Evolutionary conservation across 2,329 filamentous ascomycete species (phyloP), one percentile per base, ranked within the genome.

Genomic region (Neofusicoccum kwambonambiense): DNA sequence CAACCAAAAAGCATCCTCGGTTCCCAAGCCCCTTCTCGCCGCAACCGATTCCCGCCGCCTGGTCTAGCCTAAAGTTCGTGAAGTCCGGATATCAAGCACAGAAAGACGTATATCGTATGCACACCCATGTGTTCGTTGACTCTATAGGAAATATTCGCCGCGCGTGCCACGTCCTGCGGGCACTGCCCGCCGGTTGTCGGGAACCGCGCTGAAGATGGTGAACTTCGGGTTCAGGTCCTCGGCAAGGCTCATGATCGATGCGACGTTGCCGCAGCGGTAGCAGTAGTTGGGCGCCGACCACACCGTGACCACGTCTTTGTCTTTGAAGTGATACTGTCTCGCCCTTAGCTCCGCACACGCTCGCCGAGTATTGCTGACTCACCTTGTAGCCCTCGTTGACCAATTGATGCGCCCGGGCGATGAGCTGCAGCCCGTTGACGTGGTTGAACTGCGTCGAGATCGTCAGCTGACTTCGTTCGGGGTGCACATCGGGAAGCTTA

Each of bases 211-310:
- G 82, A 96, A 96, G 73, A 96, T 95, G 77, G 90, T 95, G 81
- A 99, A 99, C 72, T 91, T 92, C 37, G 94, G 93, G 67, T 92
- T 89, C 61, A 97, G 83, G 72, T 95, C 90, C 72, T 90, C 90
- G 69, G 90, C 89, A 34, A 97, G 88, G 61, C 93, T 93, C 89
- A 97, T 97, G 75, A 97, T 96, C 4, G 86, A 88, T 19, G 88
- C 88, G 67, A 90, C 93, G 72, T 98, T 98, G 63, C 93, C 93
- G 74, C 93, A 97, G 68, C 92, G 88, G 80, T 97, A 97, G 80
- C 93, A 97, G 82, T 97, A 97, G 77, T 97, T 97, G 0, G 93
- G 93, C 9, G 93, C 93, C 0, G 91, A 96, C 94, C 88, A 90
- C 27, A 90, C 88, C 1, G 88, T 90, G 17, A 97, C 93, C 47